Conservation (phyloP, 2,329 filamentous ascomycete genomes). For the Cordyceps javanica region DNA sequence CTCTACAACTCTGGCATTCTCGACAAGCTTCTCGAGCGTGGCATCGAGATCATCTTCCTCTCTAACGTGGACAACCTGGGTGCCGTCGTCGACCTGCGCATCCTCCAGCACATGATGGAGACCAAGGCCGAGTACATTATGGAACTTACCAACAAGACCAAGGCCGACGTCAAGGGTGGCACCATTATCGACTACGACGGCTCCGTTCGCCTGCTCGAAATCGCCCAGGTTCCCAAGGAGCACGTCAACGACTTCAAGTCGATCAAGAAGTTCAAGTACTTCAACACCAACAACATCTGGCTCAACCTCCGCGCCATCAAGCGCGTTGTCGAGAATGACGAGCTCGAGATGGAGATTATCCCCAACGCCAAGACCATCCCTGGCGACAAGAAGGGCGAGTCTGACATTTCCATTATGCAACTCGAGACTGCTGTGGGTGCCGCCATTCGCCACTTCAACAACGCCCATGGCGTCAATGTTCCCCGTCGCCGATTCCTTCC, state of each 20-base stretch:
- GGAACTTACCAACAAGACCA: conserved; percentile 99
- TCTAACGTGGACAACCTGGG: conserved; percentile 99
- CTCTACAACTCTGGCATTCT: conserved; percentile 98
- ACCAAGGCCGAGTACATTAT: conserved; percentile 97
- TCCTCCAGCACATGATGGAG: conserved; percentile 99
- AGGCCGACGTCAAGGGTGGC: conserved; percentile 99
- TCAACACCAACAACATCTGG: conserved; percentile 99
- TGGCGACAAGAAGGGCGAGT: conserved; percentile 99
- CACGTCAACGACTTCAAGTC: conserved; percentile 99
- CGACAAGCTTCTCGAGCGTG: conserved; percentile 89
- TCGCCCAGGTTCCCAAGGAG: conserved; percentile 98
- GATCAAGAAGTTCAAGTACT: conserved; percentile 99
- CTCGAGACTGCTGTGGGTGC: conserved; percentile 98
- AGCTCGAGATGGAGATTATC: conserved; percentile 99
- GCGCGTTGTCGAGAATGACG: conserved; percentile 96
- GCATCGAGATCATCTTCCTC: conserved; percentile 96
- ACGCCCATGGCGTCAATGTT: conserved; percentile 98
- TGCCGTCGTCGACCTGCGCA: conserved; percentile 94
- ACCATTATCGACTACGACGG: conserved; percentile 99
- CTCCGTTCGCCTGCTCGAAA: conserved; percentile 92
- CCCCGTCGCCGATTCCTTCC: conserved; percentile 96
- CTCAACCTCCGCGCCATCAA: conserved; percentile 97
- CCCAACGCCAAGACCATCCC: conserved; percentile 98
- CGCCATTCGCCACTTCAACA: conserved; percentile 97
- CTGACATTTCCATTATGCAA: conserved; percentile 94